Conservation (phyloP, 768 basidiomycete species). For the Auriscalpium microsporum region DNA sequence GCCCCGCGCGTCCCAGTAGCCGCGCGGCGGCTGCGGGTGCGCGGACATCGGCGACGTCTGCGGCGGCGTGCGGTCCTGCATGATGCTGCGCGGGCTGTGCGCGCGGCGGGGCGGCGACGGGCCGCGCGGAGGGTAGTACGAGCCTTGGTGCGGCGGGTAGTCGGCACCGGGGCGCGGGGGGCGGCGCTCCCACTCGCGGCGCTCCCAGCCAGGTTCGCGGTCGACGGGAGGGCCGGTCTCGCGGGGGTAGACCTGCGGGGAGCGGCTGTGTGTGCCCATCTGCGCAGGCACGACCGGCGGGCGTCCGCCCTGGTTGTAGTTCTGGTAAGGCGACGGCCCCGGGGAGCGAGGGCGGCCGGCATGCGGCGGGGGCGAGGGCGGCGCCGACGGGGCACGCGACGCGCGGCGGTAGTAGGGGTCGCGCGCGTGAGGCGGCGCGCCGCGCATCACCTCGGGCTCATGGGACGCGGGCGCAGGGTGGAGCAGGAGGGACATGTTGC, state of each 20-base stretch:
- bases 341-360: slow-evolving; percentile 42
- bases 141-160: slow-evolving; percentile 24
- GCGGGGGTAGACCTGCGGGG: slow-evolving; percentile 49
- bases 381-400: slow-evolving; percentile 46
- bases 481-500: slow-evolving; percentile 43
- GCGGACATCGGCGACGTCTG: slow-evolving; percentile 51
- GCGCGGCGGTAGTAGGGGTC: slow-evolving; percentile 50
- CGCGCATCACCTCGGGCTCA: slow-evolving; percentile 43
- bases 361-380: slow-evolving; percentile 48
- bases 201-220: slow-evolving; percentile 52
- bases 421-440: slow-evolving; percentile 38
- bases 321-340: slow-evolving; percentile 37
- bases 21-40: slow-evolving; percentile 29
- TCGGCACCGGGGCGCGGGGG: slow-evolving; percentile 21
- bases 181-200: slow-evolving; percentile 51
- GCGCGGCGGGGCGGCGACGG: slow-evolving; percentile 27
- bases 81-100: slow-evolving; percentile 38
- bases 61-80: slow-evolving; percentile 21
- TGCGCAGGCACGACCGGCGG: slow-evolving; percentile 47
- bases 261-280: slow-evolving; percentile 41
- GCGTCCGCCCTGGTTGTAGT: slow-evolving; percentile 38
- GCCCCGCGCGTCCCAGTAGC: slow-evolving; percentile 55
- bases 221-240: slow-evolving; percentile 41
- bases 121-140: slow-evolving; percentile 27
- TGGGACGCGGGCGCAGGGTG: slow-evolving; percentile 51